Percentiles rank a stretch among this genome's conserved stretches.
Conservation (phyloP, 2,329 filamentous ascomycete genomes). For the Nannizziopsis arthrosporioides region DNA sequence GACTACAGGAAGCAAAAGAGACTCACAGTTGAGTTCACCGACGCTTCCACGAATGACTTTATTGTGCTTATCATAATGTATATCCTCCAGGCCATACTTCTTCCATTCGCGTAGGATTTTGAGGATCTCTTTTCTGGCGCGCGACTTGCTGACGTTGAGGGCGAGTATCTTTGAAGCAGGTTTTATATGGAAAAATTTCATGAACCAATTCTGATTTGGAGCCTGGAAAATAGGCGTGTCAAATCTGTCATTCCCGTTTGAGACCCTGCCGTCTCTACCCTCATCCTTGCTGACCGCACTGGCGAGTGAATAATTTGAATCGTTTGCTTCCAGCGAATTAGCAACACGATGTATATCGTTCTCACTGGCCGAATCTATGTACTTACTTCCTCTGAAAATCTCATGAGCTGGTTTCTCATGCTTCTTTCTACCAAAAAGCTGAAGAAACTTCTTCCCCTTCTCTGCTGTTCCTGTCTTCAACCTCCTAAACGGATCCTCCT, state of each 20-base stretch:
- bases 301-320: not conserved
- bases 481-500: not conserved
- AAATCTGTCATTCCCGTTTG: constrained; percentile 14
- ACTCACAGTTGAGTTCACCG: constrained; percentile 64
- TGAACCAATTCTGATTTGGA: constrained; percentile 70
- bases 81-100: constrained; percentile 65
- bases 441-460: constrained; percentile 35
- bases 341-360: too few species aligned
- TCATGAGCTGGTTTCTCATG: constrained; percentile 26
- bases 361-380: not conserved
- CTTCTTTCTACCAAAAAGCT: constrained; percentile 42
- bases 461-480: constrained; percentile 5
- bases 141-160: constrained; percentile 58
- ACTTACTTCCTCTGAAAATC: constrained; percentile 32
- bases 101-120: constrained; percentile 68
- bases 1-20: not conserved
- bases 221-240: constrained; percentile 22
- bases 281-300: constrained; percentile 8
- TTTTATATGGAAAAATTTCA: constrained; percentile 78
- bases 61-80: constrained; percentile 65
- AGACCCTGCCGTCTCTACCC: constrained; percentile 8
- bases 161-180: constrained; percentile 66
- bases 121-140: constrained; percentile 64
- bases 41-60: constrained; percentile 73
- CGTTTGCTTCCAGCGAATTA: not conserved